phyloP scores from a whole-genome alignment of 2,329 filamentous ascomycete genomes.

The Colletotrichum abscissum region DNA sequence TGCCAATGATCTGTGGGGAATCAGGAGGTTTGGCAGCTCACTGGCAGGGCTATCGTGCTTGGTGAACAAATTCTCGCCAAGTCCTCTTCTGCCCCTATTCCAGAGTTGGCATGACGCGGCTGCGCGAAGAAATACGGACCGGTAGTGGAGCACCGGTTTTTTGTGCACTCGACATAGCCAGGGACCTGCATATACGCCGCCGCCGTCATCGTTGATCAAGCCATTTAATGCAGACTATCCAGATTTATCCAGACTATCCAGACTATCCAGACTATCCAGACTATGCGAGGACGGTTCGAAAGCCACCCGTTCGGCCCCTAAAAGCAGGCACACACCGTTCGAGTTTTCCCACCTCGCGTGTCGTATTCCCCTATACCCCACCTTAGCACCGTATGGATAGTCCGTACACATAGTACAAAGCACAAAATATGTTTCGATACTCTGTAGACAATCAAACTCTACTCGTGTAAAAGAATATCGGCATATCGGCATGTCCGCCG shows the following conservation, averaged over 20 bases:
- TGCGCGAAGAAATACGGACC: conserved; percentile 20
- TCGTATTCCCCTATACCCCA: background rate
- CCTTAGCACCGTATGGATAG: background rate
- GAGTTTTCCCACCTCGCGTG: background rate
- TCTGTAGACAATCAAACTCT: background rate
- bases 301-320: background rate
- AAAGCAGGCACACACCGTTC: conserved; percentile 2
- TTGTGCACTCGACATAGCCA: conserved; percentile 16
- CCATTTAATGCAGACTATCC: background rate
- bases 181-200: background rate
- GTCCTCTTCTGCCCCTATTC: conserved; percentile 14
- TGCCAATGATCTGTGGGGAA: background rate
- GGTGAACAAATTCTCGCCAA: conserved; percentile 10
- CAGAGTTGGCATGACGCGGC: conserved; percentile 22
- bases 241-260: background rate
- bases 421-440: background rate
- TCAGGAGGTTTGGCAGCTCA: background rate
- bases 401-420: too few species aligned
- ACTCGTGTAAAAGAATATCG: conserved; percentile 21
- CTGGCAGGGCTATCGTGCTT: conserved; percentile 3
- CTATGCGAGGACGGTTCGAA: background rate
- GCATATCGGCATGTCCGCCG: conserved; percentile 20
- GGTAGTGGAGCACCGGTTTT: conserved; percentile 5
- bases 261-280: background rate
- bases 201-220: background rate